A percentile compares a stretch with the other conserved stretches of the same genome.
These are phyloP conservation scores for Zasmidium cellare DNA, from an alignment of 2,329 filamentous ascomycete species.

Conservation along the genomic window DNA sequence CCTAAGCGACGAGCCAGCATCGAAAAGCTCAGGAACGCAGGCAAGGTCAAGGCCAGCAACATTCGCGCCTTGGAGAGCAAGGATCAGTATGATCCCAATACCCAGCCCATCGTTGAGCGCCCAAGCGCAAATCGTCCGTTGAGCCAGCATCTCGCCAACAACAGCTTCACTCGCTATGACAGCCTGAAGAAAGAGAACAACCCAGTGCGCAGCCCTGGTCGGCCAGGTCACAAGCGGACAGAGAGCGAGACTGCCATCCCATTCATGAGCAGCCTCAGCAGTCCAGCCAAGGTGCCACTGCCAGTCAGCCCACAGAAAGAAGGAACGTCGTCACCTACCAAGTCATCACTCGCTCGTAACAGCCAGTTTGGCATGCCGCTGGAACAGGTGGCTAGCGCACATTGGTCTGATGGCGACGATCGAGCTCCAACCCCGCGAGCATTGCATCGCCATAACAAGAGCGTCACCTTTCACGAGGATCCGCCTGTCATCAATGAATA, in stretches of 20 bases:
- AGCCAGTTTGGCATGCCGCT: conserved; percentile 60
- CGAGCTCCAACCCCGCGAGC: conserved; percentile 63
- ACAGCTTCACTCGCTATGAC: conserved; percentile 63
- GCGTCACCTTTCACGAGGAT: conserved; percentile 92
- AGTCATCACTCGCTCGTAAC: conserved; percentile 77
- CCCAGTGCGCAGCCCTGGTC: conserved; percentile 30
- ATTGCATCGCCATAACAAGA: conserved; percentile 85
- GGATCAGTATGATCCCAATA: conserved; percentile 85
- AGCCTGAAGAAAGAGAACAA: conserved; percentile 43
- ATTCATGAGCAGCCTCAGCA: conserved; percentile 53
- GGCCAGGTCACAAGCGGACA: conserved; percentile 40
- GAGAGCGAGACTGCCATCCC: conserved; percentile 64
- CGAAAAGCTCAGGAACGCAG: conserved; percentile 91
- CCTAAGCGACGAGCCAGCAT: conserved; percentile 80
- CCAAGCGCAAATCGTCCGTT: conserved; percentile 65
- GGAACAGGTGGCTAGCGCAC: conserved; percentile 13
- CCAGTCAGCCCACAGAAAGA: conserved; percentile 52
- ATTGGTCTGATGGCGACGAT: conserved; percentile 67
- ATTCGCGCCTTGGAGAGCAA: conserved; percentile 93
- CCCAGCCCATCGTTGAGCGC: conserved; percentile 75
- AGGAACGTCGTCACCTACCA: conserved; percentile 75
- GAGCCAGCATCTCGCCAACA: conserved; percentile 65
- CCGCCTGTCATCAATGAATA: conserved; percentile 97
- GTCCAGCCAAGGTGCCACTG: conserved; percentile 27
- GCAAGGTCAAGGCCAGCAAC: conserved; percentile 95